Conservation (phyloP, 2,329 filamentous ascomycete species). For the Hypoxylon sp. region DNA sequence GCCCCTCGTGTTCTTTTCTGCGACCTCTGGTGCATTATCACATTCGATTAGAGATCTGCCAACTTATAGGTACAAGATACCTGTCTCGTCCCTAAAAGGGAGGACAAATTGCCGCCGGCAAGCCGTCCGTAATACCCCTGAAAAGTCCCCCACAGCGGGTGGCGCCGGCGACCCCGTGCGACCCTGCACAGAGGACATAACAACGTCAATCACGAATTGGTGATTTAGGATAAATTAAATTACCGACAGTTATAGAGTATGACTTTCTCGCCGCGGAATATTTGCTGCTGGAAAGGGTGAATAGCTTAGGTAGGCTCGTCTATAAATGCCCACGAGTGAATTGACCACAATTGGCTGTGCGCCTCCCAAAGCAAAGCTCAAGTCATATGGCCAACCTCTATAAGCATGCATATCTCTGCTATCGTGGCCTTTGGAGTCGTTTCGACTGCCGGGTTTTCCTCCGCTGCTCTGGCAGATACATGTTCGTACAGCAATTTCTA, state of each 20-base stretch:
- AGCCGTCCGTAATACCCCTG: neutral
- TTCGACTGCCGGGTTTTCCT: conserved; percentile 8
- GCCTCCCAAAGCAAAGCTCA: neutral
- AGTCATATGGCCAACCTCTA: neutral
- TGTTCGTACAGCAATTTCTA: conserved; percentile 35
- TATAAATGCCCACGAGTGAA: no score
- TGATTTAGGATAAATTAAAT: no score
- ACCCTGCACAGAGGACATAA: neutral
- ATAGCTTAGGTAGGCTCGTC: no score
- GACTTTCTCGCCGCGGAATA: no score
- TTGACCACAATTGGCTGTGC: no score
- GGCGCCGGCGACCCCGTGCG: no score
- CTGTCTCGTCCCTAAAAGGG: no score
- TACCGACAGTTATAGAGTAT: no score
- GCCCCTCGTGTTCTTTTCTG: neutral
- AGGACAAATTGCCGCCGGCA: neutral
- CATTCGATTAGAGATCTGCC: no score
- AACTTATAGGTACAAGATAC: neutral
- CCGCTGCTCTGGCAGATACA: conserved; percentile 18
- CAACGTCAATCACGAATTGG: no score
- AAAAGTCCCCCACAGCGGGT: neutral
- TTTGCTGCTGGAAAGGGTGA: no score
- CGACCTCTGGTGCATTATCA: neutral
- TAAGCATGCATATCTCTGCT: conserved; percentile 25
- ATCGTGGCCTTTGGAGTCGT: conserved; percentile 15